A percentile compares a stretch with the other conserved stretches of the same genome.
Evolutionary conservation across 805 yeast species (phyloP).

Genomic region (Suhomyces faveliae): DNA sequence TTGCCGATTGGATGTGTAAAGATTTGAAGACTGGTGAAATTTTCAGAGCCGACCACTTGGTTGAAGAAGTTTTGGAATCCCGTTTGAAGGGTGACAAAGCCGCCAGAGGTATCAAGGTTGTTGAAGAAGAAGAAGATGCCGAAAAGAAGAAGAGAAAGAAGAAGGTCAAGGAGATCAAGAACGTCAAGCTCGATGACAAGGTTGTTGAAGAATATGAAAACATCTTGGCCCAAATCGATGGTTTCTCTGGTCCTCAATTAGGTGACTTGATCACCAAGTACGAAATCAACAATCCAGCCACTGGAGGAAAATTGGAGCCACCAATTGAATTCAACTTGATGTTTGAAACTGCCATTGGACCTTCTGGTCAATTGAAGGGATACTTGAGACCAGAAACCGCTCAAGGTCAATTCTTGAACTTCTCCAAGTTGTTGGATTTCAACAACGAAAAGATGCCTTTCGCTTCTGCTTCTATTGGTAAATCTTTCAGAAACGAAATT

Average conservation of each 20-base stretch:
- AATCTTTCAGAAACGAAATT: slow-evolving; percentile 97
- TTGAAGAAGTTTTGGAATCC: slow-evolving; percentile 95
- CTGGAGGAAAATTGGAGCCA: slow-evolving; percentile 79
- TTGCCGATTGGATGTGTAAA: slow-evolving; percentile 98
- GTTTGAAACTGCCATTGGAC: slow-evolving; percentile 99
- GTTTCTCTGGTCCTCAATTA: slow-evolving; percentile 87
- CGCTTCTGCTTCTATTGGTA: slow-evolving; percentile 99
- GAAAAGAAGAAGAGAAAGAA: slow-evolving; percentile 70
- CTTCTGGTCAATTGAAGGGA: slow-evolving; percentile 95
- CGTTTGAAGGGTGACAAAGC: slow-evolving; percentile 95
- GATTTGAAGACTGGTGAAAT: slow-evolving; percentile 96
- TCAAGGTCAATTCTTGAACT: slow-evolving; percentile 97
- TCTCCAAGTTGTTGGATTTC: slow-evolving; percentile 87
- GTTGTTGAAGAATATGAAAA: slow-evolving; percentile 78
- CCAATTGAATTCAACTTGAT: slow-evolving; percentile 96
- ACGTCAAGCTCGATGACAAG: slow-evolving; percentile 86
- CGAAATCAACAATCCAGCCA: slow-evolving; percentile 87
- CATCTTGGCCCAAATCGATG: slow-evolving; percentile 91
- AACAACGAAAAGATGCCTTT: slow-evolving; percentile 97
- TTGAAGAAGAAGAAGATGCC: slow-evolving; percentile 55
- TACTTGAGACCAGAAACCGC: slow-evolving; percentile 98
- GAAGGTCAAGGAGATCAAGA: slow-evolving; percentile 91
- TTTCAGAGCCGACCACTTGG: slow-evolving; percentile 96
- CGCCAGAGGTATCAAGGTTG: slow-evolving; percentile 77
- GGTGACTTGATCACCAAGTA: slow-evolving; percentile 84